Percentiles rank a stretch among this genome's conserved stretches.
Conservation (phyloP, 2,329 filamentous ascomycete species). For the Fusarium ambrosium region DNA sequence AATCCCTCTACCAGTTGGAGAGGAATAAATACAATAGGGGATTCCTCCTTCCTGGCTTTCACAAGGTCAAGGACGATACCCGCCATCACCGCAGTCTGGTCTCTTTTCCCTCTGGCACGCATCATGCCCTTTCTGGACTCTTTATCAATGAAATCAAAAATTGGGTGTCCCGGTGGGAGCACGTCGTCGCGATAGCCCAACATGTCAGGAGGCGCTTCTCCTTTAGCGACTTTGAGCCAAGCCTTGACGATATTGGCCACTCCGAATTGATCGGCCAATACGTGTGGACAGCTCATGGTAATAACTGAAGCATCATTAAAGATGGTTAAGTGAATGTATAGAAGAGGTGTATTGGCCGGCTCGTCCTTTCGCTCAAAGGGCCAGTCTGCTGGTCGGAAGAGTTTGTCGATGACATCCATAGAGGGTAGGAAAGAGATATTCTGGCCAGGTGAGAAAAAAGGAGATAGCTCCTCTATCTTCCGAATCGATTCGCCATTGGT, state of each 20-base stretch:
- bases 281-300: not conserved
- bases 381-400: not conserved
- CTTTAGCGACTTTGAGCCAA: not conserved
- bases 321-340: slow-evolving; percentile 11
- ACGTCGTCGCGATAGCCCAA: not conserved
- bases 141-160: rapidly evolving
- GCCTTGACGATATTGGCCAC: slow-evolving; percentile 17
- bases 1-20: not conserved
- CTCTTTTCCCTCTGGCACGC: not conserved
- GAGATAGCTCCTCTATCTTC: not conserved
- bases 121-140: not conserved
- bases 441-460: not conserved
- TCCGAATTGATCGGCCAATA: slow-evolving; percentile 16
- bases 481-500: not conserved
- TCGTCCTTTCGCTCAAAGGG: slow-evolving; percentile 22
- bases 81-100: not conserved
- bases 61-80: slow-evolving; percentile 1
- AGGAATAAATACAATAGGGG: not conserved
- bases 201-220: not conserved
- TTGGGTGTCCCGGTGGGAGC: not conserved
- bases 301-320: slow-evolving; percentile 10
- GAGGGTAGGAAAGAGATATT: slow-evolving; percentile 6
- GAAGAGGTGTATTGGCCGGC: not conserved
- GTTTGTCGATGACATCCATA: slow-evolving; percentile 1
- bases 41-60: not conserved